Evolutionary conservation across 2,329 filamentous ascomycete species (phyloP).

Genomic region (Diaporthe capsici): DNA sequence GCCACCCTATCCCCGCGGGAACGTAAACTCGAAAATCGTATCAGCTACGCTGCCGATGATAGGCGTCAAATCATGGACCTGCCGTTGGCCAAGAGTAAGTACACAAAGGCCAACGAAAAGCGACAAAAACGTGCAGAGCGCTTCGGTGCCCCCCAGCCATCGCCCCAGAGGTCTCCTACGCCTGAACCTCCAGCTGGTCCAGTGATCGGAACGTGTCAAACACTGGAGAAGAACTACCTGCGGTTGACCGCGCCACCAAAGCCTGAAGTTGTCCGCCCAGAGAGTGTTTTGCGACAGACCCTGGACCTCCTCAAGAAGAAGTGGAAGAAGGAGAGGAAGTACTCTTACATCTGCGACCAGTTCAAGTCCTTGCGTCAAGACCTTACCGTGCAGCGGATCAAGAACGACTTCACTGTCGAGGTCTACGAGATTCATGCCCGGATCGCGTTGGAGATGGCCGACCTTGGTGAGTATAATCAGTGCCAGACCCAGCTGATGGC

Average conservation of each 20-base stretch:
- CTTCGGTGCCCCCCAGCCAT: constrained; percentile 79
- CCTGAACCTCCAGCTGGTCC: constrained; percentile 75
- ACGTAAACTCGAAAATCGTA: constrained; percentile 79
- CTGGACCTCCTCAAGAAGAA: constrained; percentile 92
- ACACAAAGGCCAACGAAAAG: constrained; percentile 87
- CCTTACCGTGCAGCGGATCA: constrained; percentile 96
- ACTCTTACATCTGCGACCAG: constrained; percentile 98
- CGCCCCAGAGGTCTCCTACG: constrained; percentile 66
- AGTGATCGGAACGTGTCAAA: constrained; percentile 86
- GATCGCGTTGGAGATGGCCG: constrained; percentile 97
- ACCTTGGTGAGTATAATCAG: constrained; percentile 99
- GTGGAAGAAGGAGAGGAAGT: constrained; percentile 94
- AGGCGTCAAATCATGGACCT: constrained; percentile 59
- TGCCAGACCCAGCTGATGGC: constrained; percentile 98
- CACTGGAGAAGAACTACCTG: constrained; percentile 93
- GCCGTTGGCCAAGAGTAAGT: constrained; percentile 79
- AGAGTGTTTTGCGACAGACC: constrained; percentile 84
- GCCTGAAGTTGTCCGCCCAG: constrained; percentile 88
- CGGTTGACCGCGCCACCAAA: constrained; percentile 92
- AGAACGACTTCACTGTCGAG: constrained; percentile 94
- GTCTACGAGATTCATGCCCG: constrained; percentile 98
- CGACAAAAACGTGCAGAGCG: constrained; percentile 78
- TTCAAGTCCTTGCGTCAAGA: constrained; percentile 99
- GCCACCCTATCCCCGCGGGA: constrained; percentile 78
- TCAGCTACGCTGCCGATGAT: constrained; percentile 72